Base-by-base conservation (phyloP, 75 land plant species). In the Pinus albicaulis region DNA sequence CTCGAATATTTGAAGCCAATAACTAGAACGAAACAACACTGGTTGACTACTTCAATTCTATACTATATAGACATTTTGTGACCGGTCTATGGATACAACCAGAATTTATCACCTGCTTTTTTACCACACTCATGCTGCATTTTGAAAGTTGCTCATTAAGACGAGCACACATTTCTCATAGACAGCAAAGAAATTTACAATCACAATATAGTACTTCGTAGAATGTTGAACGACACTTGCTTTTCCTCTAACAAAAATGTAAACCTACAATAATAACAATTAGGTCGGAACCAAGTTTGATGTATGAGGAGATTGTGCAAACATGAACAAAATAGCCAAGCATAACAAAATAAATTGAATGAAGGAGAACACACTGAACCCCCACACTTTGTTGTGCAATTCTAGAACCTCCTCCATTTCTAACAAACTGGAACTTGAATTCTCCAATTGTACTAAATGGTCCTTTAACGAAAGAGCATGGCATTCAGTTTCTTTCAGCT, bases 261-360 rank as follows among this genome's bases (percentile, higher is more conserved):
- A 68, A 48, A 68, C 3, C 71, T 68, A 68, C 23, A 20, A 20
- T 41, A 0, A 3, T 22, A n/a, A 41, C 22, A 68, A 36, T 38
- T 68, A 68, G 52, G 71, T 68, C 38, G 71, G 71, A 66, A 66
- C 71, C 71, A 66, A 66, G 12, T 66, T 20, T n/a, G 48, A 5
- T 20, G 10, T 22, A 34, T 7, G 15, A 38, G 71, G 48, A 5
- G 71, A 38, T n/a, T 66, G 44, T 38, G 71, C 10, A 66, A 66
- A 66, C 19, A 64, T 64, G 44, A 36, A 66, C 19, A 66, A 34
- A 66, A 66, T 66, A n/a, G 71, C 52, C 3, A 66, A 17, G 38
- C 71, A 66, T 19, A 66, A 19, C 71, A 66, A 66, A 66, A 66
- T 20, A 66, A 66, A 38, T 22, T 66, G 71, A 66, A 66, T 66